Base-by-base conservation (phyloP, 202 grass and related monocot species). In the Zoysia matrella region DNA sequence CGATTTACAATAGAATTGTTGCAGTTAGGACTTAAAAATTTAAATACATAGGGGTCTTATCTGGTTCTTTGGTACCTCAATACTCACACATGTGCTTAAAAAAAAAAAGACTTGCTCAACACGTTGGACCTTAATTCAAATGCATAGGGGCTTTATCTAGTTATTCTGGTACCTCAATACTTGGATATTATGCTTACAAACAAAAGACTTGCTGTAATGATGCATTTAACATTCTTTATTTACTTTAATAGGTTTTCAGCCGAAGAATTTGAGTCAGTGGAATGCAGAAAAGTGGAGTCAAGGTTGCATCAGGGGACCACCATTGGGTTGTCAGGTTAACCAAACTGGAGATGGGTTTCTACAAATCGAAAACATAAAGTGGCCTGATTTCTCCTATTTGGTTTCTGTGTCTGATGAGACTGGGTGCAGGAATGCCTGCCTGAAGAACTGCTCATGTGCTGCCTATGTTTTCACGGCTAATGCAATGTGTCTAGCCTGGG, bases 401-500 rank as follows among this genome's bases (percentile, higher is more conserved):
- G 40, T 79, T 51, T 79, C 67, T 9, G 79, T 87, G 43, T 2
- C 0, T 1, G 85, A 90, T 73, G 68, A 74, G 47, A 3, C 13
- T 49, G 79, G 69, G 0, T 99, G 96, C 73, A 60, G 41, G 69
- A 74, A 15, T 58, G 65, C 36, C 58, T 99, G 96, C 78, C 78
- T 65, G 41, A 86, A 55, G 30, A 95, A 99, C 73, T 99, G 96
- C 63, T 96, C 96, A 42, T 99, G 96, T 42, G 81, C 73, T 80
- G 96, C 96, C 13, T 96, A 96, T 75, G 89, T 90, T 4, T 82
- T 78, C 45, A 45, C 69, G 12, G 6, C 1, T 11, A 80, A 60
- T 41, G 69, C 83, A 6, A 89, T 89, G 4, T 99, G 96, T 57
- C 69, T 94, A 83, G 39, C 82, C 6, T 99, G 96, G 96, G 88